Evolutionary conservation across 1,284 basidiomycete genomes (phyloP), one percentile per base, ranked within the genome.

Genomic region (Sporisorium scitamineum): DNA sequence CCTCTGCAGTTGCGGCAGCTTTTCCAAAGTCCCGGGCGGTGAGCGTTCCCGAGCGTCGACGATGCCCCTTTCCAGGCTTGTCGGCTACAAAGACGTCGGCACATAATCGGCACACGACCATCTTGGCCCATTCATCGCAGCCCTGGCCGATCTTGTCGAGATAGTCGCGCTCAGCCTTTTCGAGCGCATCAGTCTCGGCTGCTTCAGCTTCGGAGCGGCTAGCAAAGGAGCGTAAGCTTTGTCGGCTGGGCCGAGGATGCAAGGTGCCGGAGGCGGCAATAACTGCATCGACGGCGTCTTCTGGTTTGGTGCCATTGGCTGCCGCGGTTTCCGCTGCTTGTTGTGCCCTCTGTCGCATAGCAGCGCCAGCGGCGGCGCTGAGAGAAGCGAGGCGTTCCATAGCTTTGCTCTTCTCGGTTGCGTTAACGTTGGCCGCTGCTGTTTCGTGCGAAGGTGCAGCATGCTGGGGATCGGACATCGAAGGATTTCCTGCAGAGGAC

Each of bases 41-140:
- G 32, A 76, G 50, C 3, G 73, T 76, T 5, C 68, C 73, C 1
- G 72, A 75, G 11, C 67, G 62, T 26, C 65, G 61, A 39, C 39
- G 64, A 13, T 50, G 51, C 3, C 31, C 44, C 24, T 56, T 64
- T 3, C 37, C 57, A 5, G 39, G 13, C 14, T 37, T 41, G 3
- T 39, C 54, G 31, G 54, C 59, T 9, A 71, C 57, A 3, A 55
- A 42, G n/a, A 72, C 55, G n/a, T 37, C 45, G 24, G 76, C 67
- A 37, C 76, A 76, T 0, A 78, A 42, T 16, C 76, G 66, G 26
- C 70, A 75, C n/a, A 78, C 57, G 1, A 72, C 76, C 72, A 78
- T 78, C 59, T 76, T 75, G 44, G 76, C 77, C 72, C 75, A 78
- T n/a, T 75, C 72, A 14, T 73, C 63, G 56, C 76, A 78, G 41